phyloP scores from a whole-genome alignment of 768 basidiomycete species.

The Dendrothele bispora region DNA sequence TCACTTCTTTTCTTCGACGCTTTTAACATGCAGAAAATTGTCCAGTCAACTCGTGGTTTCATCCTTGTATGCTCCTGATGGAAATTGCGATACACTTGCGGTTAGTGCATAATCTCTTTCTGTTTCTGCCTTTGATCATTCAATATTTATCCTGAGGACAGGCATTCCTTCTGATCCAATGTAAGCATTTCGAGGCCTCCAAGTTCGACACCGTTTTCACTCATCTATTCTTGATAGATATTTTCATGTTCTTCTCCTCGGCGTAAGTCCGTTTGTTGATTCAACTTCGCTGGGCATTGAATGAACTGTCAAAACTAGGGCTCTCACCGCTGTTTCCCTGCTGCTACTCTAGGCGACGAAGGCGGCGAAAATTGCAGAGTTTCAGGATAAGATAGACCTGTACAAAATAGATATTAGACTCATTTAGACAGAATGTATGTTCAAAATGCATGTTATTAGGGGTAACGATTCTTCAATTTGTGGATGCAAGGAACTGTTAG shows the following conservation, averaged over 20 bases:
- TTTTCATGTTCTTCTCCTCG: constrained; percentile 44
- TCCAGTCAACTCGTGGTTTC: constrained; percentile 43
- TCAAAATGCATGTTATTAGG: too few relatives aligned
- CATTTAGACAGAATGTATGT: too few relatives aligned
- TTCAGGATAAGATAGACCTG: too few relatives aligned
- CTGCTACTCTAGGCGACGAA: constrained; percentile 10
- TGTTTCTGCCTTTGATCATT: neutral
- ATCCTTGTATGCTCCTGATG: constrained; percentile 44
- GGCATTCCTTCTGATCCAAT: constrained; percentile 44
- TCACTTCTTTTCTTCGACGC: neutral
- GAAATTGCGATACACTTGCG: constrained; percentile 41
- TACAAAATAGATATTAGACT: too few relatives aligned
- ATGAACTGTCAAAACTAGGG: constrained; percentile 7
- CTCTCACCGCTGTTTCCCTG: constrained; percentile 21
- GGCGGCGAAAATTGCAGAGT: too few relatives aligned
- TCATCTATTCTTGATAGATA: constrained; percentile 25
- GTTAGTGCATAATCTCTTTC: constrained; percentile 5
- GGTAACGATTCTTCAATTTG: too few relatives aligned
- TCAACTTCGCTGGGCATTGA: neutral
- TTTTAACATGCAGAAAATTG: neutral
- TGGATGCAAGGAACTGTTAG: too few relatives aligned
- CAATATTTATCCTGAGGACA: too few relatives aligned
- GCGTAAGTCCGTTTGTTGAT: constrained; percentile 31
- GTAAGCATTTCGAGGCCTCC: constrained; percentile 25
- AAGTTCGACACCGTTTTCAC: neutral